These are phyloP conservation scores for Barbarea vulgaris DNA, from an alignment of 345 rosid species.

Conservation along the genomic window DNA sequence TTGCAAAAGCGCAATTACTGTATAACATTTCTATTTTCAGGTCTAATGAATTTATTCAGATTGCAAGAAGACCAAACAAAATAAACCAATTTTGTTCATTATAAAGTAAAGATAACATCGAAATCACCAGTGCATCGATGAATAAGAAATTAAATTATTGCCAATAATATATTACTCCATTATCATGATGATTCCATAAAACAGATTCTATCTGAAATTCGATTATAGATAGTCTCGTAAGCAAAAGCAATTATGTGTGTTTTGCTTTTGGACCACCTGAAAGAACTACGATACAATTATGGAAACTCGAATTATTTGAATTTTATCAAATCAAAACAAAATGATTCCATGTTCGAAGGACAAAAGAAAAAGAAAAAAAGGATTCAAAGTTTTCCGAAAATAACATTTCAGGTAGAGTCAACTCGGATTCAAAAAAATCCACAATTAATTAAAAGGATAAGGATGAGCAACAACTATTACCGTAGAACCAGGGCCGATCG, in stretches of 20 bases:
- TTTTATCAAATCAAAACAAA: not conserved
- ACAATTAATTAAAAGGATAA: not conserved
- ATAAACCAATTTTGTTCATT: not conserved
- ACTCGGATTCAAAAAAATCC: not conserved
- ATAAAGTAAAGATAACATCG: not conserved
- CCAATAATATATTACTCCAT: not conserved
- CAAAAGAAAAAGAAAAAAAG: not conserved
- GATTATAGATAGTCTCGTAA: not conserved
- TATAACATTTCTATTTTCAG: not conserved
- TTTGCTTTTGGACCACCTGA: not conserved
- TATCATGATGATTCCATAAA: not conserved
- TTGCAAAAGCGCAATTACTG: not conserved
- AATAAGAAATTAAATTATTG: not conserved
- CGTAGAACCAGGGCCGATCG: conserved; percentile 74
- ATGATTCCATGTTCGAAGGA: not conserved
- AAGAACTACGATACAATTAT: not conserved
- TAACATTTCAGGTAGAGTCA: conserved; percentile 5
- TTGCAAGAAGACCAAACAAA: conserved; percentile 9
- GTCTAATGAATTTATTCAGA: not conserved
- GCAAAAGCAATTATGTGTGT: not conserved
- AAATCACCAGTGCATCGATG: not conserved
- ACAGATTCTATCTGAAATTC: not conserved
- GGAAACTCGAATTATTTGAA: not conserved
- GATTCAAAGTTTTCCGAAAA: not conserved
- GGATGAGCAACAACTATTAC: conserved; percentile 40